phyloP scores from a whole-genome alignment of 2,329 filamentous ascomycete genomes.

The Epichloe brachyelytri region DNA sequence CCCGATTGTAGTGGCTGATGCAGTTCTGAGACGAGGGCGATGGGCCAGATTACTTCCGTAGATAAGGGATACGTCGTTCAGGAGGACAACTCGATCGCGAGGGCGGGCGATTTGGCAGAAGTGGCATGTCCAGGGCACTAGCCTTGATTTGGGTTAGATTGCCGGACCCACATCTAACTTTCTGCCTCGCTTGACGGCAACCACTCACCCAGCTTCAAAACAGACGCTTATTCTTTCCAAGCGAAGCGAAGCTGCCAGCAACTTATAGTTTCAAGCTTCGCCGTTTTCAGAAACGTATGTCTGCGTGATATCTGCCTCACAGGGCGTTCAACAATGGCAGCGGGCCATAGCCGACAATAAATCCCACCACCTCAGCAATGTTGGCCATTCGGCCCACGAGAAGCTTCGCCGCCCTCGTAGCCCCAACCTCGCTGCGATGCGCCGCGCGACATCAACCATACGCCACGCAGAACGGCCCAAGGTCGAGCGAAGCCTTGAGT shows the following conservation, averaged over 20 bases:
- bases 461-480: conserved; percentile 42
- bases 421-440: background rate
- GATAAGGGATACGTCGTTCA: conserved; percentile 14
- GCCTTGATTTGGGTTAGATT: conserved; percentile 17
- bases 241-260: conserved; percentile 4
- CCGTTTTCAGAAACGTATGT: background rate
- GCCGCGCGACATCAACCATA: conserved; percentile 29
- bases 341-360: conserved; percentile 30
- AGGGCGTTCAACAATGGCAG: conserved; percentile 21
- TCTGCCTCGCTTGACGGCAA: conserved; percentile 16
- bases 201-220: no score
- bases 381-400: conserved; percentile 21
- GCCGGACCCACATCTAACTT: conserved; percentile 13
- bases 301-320: background rate
- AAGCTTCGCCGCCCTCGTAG: conserved; percentile 12
- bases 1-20: background rate
- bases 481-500: conserved; percentile 20
- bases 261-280: background rate
- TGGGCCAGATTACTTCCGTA: background rate
- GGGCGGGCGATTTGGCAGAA: conserved; percentile 22
- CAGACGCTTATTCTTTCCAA: background rate
- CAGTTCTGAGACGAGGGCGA: background rate
- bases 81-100: conserved; percentile 22
- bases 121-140: conserved; percentile 30
- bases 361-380: conserved; percentile 22